Evolutionary conservation across 2,329 filamentous ascomycete species (phyloP).

Genomic region (Trichoderma afroharzianum): DNA sequence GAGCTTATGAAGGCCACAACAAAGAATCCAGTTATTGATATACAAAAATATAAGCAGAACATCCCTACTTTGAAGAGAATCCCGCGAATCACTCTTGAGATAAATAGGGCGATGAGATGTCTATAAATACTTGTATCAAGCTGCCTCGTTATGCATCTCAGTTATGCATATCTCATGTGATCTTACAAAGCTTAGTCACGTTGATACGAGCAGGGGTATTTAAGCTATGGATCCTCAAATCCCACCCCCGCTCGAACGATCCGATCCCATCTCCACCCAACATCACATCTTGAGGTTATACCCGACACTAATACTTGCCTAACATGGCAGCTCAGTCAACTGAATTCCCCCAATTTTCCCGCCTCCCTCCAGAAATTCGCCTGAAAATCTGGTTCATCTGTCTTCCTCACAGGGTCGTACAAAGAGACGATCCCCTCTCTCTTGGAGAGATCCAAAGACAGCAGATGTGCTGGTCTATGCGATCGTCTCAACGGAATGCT

Average conservation of each 20-base stretch:
- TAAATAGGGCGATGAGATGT: background rate
- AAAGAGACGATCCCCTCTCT: background rate
- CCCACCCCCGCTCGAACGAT: background rate
- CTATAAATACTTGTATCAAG: background rate
- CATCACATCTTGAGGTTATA: background rate
- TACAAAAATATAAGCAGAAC: background rate
- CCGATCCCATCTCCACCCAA: background rate
- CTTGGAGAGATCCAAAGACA: background rate
- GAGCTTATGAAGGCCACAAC: background rate
- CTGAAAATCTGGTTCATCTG: background rate
- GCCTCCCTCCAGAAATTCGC: background rate
- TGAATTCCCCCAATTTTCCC: background rate
- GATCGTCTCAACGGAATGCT: background rate
- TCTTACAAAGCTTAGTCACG: background rate
- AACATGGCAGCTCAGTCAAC: background rate
- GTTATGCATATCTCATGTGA: background rate
- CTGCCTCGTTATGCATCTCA: background rate
- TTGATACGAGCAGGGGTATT: background rate
- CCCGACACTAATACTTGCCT: background rate
- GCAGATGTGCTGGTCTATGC: background rate
- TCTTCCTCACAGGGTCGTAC: background rate
- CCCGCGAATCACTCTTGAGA: background rate
- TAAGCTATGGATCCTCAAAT: background rate
- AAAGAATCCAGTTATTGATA: background rate
- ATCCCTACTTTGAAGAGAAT: background rate